phyloP scores from a whole-genome alignment of 768 basidiomycete species.

The Neoboletus subvelutipes region DNA sequence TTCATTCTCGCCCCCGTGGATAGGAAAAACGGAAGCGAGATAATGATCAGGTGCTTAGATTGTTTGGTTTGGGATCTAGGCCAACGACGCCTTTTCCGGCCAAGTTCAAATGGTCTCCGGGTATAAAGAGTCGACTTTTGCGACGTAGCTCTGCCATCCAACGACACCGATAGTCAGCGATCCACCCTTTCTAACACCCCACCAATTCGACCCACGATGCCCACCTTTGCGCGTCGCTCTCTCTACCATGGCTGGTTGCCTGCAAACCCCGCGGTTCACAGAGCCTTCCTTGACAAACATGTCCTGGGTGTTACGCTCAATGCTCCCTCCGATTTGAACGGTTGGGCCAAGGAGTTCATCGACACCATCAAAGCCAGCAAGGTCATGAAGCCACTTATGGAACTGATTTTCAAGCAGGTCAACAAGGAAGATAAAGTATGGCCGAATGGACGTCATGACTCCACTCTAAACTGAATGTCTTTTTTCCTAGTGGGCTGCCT shows the following conservation, averaged over 20 bases:
- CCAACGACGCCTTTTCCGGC: background rate
- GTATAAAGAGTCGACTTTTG: background rate
- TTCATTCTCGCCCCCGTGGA: background rate
- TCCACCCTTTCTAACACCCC: background rate
- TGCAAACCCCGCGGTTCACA: background rate
- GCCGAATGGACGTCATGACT: background rate
- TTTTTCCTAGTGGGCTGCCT: background rate
- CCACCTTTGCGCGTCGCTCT: background rate
- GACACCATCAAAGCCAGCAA: background rate
- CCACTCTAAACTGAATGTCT: background rate
- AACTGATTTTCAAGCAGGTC: background rate
- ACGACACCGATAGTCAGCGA: background rate
- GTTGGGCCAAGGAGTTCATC: background rate
- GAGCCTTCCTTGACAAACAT: background rate
- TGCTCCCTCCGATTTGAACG: background rate
- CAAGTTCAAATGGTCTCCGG: background rate
- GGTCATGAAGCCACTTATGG: background rate
- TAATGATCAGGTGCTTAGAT: background rate
- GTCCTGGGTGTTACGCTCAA: background rate
- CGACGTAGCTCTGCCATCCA: background rate
- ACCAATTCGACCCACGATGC: background rate
- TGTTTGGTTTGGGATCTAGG: background rate
- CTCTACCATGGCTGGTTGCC: slow-evolving; percentile 4
- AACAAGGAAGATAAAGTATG: background rate
- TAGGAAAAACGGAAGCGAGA: too few relatives aligned